Conservation (phyloP, 192 early-diverging fungal genomes). For the Backusella sp. region DNA sequence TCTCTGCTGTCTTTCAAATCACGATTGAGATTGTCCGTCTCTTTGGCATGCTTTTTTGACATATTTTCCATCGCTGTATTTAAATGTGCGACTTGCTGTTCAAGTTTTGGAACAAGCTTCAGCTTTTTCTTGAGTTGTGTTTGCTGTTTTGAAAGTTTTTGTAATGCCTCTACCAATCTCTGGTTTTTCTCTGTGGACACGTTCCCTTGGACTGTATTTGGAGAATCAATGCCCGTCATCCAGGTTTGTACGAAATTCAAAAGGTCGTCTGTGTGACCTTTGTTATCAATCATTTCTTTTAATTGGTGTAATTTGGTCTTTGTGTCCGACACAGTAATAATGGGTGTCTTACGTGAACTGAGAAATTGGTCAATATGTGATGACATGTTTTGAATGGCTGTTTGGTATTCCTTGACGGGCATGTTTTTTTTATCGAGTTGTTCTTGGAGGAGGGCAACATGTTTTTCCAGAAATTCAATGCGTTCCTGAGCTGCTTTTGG, state of each 20-base stretch:
- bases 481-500: conserved; percentile 3
- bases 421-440: neutral
- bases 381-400: neutral
- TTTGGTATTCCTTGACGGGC: neutral
- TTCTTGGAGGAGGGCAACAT: neutral
- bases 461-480: neutral
- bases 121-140: neutral
- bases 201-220: neutral
- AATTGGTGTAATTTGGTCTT: conserved; percentile 7
- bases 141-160: neutral
- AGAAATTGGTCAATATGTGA: neutral
- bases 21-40: neutral
- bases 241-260: neutral
- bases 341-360: conserved; percentile 4
- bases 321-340: conserved; percentile 7
- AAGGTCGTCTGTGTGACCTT: neutral
- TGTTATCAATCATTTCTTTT: conserved; percentile 1
- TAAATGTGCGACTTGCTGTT: neutral
- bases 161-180: neutral
- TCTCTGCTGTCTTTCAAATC: neutral
- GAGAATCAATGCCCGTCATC: conserved; percentile 5
- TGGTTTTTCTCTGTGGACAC: neutral
- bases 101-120: neutral
- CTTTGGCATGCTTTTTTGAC: neutral
- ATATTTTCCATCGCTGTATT: neutral